Conservation (phyloP, 2,329 filamentous ascomycete species). For the Calycina herbarum region DNA sequence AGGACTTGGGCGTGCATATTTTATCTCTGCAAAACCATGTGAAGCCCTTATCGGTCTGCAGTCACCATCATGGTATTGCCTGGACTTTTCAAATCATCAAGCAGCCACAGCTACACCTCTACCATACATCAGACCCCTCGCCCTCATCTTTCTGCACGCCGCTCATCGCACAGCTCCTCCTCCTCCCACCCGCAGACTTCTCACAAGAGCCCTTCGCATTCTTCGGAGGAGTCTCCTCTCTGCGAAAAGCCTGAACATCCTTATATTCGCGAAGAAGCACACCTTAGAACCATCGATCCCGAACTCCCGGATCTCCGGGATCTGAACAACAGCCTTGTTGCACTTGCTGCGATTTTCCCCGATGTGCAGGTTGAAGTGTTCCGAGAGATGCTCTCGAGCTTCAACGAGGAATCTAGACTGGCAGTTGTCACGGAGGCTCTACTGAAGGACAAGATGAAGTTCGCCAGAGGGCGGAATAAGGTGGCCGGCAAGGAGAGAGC, state of each 20-base stretch:
- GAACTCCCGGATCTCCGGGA: constrained; percentile 64
- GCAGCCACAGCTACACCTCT: constrained; percentile 32
- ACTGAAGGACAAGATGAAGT: constrained; percentile 68
- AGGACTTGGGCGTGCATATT: constrained; percentile 4
- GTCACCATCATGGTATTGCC: constrained; percentile 50
- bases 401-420: constrained; percentile 74
- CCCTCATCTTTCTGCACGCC: constrained; percentile 30
- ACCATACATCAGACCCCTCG: constrained; percentile 35
- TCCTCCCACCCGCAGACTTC: constrained; percentile 26
- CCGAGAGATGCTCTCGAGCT: constrained; percentile 73
- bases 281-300: constrained; percentile 48
- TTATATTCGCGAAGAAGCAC: constrained; percentile 57
- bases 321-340: constrained; percentile 68
- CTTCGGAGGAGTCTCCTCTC: constrained; percentile 22
- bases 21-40: constrained; percentile 27
- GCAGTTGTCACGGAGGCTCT: constrained; percentile 76
- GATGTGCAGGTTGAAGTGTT: constrained; percentile 82
- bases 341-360: constrained; percentile 72
- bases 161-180: constrained; percentile 28
- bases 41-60: constrained; percentile 22
- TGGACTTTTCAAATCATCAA: constrained; percentile 47
- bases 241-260: constrained; percentile 27
- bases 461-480: constrained; percentile 69
- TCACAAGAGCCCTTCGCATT: not conserved
- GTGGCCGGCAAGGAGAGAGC: constrained; percentile 42